A percentile compares a stretch with the other conserved stretches of the same genome.
These are phyloP conservation scores for Phoma herbarum DNA, from an alignment of 2,329 filamentous ascomycete genomes.

Conservation along the genomic window DNA sequence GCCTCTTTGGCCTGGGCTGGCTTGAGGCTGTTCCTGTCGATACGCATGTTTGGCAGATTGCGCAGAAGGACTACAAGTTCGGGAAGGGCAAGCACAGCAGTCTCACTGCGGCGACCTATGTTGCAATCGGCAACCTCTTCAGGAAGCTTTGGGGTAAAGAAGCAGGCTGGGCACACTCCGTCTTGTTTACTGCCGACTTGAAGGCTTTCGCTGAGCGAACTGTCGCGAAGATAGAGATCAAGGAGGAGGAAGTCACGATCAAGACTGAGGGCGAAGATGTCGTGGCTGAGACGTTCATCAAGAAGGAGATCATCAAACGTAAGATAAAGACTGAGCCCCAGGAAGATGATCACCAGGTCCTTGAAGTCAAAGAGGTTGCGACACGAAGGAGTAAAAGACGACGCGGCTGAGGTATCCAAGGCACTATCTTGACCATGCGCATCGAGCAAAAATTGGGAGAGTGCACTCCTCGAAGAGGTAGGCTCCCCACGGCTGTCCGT, in stretches of 20 bases:
- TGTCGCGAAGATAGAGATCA: constrained; percentile 59
- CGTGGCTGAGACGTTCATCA: constrained; percentile 27
- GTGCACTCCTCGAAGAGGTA: not conserved
- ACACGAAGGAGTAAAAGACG: constrained; percentile 16
- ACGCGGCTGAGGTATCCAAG: not conserved
- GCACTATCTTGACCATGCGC: not conserved
- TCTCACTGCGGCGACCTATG: constrained; percentile 86
- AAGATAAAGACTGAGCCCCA: constrained; percentile 52
- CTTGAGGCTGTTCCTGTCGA: constrained; percentile 94
- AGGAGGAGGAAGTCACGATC: constrained; percentile 53
- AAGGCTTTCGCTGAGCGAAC: constrained; percentile 79
- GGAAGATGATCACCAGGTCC: constrained; percentile 50
- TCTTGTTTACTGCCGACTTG: constrained; percentile 93
- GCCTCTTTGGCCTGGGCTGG: constrained; percentile 95
- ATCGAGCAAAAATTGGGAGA: not conserved
- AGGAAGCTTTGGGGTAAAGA: constrained; percentile 88
- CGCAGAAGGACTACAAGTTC: constrained; percentile 93
- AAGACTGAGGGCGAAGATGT: constrained; percentile 45
- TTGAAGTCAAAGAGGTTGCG: constrained; percentile 51
- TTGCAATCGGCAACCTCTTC: constrained; percentile 90
- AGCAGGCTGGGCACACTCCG: constrained; percentile 97
- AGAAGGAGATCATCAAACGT: constrained; percentile 48
- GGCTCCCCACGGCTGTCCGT: not conserved
- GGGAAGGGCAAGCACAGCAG: constrained; percentile 83
- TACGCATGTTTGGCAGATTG: constrained; percentile 98